Base-by-base conservation (phyloP, 345 rosid species). In the Cardamine chenopodiifolia region DNA sequence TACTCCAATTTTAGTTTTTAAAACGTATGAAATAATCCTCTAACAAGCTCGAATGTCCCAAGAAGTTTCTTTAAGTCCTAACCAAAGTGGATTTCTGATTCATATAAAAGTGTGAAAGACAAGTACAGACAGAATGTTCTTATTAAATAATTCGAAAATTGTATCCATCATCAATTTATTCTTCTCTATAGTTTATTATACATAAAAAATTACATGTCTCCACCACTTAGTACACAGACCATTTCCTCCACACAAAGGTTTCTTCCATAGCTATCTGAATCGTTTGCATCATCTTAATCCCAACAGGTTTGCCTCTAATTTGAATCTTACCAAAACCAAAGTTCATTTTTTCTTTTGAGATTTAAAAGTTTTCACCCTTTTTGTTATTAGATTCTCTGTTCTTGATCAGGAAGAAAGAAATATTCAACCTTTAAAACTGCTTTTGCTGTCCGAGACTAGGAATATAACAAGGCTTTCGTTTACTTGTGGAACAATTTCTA, bases 1-100 rank as follows among this genome's bases (percentile, higher is more conserved):
- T 25, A 32, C 37, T 1, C 34, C 5, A 6, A n/a, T n/a, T n/a
- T n/a, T n/a, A n/a, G n/a, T n/a, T 32, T 32, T 32, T 35, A 15
- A 55, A 66, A 29, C 7, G n/a, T n/a, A n/a, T n/a, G n/a, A n/a
- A n/a, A n/a, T n/a, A n/a, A n/a, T n/a, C n/a, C n/a, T n/a, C n/a
- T n/a, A n/a, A n/a, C n/a, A n/a, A n/a, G n/a, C n/a, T n/a, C 5
- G 35, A 48, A 53, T 5, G 35, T 14, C 31, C 13, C 7, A 12
- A 22, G 39, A 64, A 73, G 39, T 55, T 68, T 68, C 68, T n/a
- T n/a, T n/a, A n/a, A n/a, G n/a, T n/a, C n/a, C n/a, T n/a, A n/a
- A n/a, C n/a, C n/a, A n/a, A n/a, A 60, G 64, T 76, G 80, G 68
- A 47, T 71, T 22, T 77, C 56, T 71, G 81, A 49, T 63, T 66